Percentiles rank a stretch among this genome's conserved stretches.
phyloP scores from a whole-genome alignment of 2,329 filamentous ascomycete genomes.

The Aspergillus novoparasiticus region DNA sequence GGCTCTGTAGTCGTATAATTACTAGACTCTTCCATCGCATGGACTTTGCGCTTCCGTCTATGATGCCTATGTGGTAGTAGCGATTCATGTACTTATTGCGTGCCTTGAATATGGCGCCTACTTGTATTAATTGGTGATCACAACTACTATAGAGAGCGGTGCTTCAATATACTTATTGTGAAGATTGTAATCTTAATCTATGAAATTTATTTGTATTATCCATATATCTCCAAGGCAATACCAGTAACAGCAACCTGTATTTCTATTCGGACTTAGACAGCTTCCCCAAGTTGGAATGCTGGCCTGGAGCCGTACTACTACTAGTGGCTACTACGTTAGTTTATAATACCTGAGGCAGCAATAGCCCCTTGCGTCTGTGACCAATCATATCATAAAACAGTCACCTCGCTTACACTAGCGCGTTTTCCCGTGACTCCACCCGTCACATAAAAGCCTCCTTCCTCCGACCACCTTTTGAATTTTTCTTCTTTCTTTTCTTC shows the following conservation, averaged over 20 bases:
- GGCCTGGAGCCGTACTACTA: too few relatives aligned
- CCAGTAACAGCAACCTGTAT: background rate
- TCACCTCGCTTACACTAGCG: slow-evolving; percentile 26
- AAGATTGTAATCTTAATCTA: background rate
- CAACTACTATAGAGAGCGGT: background rate
- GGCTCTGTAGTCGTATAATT: slow-evolving; percentile 14
- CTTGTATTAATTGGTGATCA: background rate
- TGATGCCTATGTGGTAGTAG: background rate
- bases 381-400: slow-evolving; percentile 7
- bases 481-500: slow-evolving; percentile 49
- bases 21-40: background rate
- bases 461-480: slow-evolving; percentile 31
- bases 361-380: background rate
- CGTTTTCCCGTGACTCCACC: background rate
- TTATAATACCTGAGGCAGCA: background rate
- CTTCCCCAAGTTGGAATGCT: background rate
- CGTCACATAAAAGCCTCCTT: slow-evolving; percentile 21
- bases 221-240: background rate
- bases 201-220: background rate
- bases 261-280: background rate
- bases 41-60: background rate
- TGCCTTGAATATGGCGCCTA: slow-evolving; percentile 1
- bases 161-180: background rate
- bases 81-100: slow-evolving; percentile 10
- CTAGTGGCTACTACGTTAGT: too few relatives aligned